Base-by-base conservation (phyloP, 148 eudicot genomes). In the Spergularia bocconei region DNA sequence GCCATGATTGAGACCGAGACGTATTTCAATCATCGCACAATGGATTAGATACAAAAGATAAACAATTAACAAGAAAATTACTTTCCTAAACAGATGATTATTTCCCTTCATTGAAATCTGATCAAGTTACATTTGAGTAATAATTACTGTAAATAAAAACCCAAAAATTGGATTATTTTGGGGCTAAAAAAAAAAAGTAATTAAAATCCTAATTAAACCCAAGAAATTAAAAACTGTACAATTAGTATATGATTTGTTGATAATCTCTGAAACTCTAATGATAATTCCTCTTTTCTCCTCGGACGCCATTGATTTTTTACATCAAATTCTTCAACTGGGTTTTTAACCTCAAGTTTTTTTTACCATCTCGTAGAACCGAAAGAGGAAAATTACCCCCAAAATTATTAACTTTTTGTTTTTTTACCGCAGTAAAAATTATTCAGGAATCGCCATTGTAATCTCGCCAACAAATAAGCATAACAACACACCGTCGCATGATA, bases 401-500 rank as follows among this genome's bases (percentile, higher is more conserved):
- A 7, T 33, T 15, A 47, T 16, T 36, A 12, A 23, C 5, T 23
- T 14, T 7, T 17, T 14, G 6, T 21, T 13, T 54, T 12, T 33
- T 23, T 54, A 9, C 59, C 33, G 62, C 66, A 10, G 11, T 13
- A 29, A 29, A 29, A 4, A 29, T 29, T 29, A 29, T 53, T 89
- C 83, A 88, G 9, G 88, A 86, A 80, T 89, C 98, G 6, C 75
- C 74, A 52, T 69, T 69, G 15, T 87, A 93, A 4, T 93, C 93
- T 12, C 89, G 84, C 93, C 96, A 93, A 70, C 98, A 93, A 56
- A 89, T 60, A 39, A 93, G 90, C 93, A 93, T 91, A 54, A 86
- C 87, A 70, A 93, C 90, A 70, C 97, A 93, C 1, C 97, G 82
- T 67, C 93, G 73, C 87, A 93, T 85, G 81, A 93, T 91, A 77